phyloP scores from a whole-genome alignment of 129 eudicot species.

The Flaveria linearis region DNA sequence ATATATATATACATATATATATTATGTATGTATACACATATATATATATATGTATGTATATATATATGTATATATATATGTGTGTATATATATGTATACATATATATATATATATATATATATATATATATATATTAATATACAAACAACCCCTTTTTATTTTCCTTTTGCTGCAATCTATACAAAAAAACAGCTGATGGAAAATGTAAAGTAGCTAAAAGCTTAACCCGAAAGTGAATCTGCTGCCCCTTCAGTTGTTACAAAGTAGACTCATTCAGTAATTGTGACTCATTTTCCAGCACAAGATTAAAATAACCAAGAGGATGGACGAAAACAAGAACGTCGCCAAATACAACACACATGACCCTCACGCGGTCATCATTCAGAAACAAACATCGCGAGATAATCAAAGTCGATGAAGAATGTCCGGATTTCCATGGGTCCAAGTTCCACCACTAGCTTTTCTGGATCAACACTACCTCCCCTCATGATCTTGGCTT shows the following conservation, averaged over 20 bases:
- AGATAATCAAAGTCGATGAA: slow-evolving; percentile 50
- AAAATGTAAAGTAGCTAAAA: not conserved
- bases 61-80: too few relatives aligned
- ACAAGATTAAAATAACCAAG: not conserved
- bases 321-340: not conserved
- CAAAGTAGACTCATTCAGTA: too few relatives aligned
- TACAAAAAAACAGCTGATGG: not conserved
- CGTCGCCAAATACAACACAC: not conserved
- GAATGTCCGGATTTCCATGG: slow-evolving; percentile 89
- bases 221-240: not conserved
- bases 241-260: not conserved
- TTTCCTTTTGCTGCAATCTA: not conserved
- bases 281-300: not conserved
- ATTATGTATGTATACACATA: too few relatives aligned
- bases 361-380: not conserved
- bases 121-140: too few relatives aligned
- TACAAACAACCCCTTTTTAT: too few relatives aligned
- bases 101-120: too few relatives aligned
- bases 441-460: slow-evolving; percentile 79
- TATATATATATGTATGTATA: too few relatives aligned
- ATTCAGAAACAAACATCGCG: slow-evolving; percentile 42
- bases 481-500: slow-evolving; percentile 51
- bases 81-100: too few relatives aligned
- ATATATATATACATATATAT: too few relatives aligned
- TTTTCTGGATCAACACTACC: slow-evolving; percentile 65